These are phyloP conservation scores for Mollisia scopiformis DNA, from an alignment of 2,329 filamentous ascomycete genomes.

Conservation along the genomic window DNA sequence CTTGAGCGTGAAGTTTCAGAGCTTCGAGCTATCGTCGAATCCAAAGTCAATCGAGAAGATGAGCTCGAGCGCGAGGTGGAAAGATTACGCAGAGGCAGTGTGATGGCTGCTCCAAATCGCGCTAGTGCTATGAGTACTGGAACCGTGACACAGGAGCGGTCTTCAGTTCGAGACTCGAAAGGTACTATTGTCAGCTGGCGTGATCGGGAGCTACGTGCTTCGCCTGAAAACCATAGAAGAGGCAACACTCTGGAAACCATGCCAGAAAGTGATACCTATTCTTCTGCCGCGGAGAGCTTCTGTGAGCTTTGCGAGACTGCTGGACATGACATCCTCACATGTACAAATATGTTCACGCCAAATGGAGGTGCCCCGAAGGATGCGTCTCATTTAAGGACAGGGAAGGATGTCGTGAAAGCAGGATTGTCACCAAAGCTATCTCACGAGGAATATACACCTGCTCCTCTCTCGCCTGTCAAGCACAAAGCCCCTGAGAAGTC, in stretches of 20 bases:
- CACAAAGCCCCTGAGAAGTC: conserved; percentile 41
- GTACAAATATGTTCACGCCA: conserved; percentile 78
- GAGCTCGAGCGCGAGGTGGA: conserved; percentile 85
- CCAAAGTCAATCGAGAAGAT: conserved; percentile 75
- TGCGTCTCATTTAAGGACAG: conserved; percentile 30
- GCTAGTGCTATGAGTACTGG: conserved; percentile 53
- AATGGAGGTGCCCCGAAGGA: conserved; percentile 23
- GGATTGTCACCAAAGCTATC: conserved; percentile 40
- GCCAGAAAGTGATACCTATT: conserved; percentile 71
- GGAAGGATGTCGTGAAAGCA: conserved; percentile 43
- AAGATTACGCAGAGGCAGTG: conserved; percentile 55
- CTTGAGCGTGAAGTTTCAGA: conserved; percentile 82
- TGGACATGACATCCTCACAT: conserved; percentile 92
- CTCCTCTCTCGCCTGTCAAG: conserved; percentile 55
- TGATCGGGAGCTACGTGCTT: conserved; percentile 43
- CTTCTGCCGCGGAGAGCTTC: conserved; percentile 66
- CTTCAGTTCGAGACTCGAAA: conserved; percentile 67
- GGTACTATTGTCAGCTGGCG: conserved; percentile 64
- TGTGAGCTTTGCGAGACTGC: conserved; percentile 94
- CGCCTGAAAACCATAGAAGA: conserved; percentile 50
- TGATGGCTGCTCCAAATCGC: conserved; percentile 45
- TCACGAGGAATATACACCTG: conserved; percentile 52
- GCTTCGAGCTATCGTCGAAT: conserved; percentile 72
- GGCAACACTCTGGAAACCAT: conserved; percentile 65
- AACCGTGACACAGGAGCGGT: conserved; percentile 48